Conservation (phyloP, 768 basidiomycete species). For the Strobilomyces dryophilus region DNA sequence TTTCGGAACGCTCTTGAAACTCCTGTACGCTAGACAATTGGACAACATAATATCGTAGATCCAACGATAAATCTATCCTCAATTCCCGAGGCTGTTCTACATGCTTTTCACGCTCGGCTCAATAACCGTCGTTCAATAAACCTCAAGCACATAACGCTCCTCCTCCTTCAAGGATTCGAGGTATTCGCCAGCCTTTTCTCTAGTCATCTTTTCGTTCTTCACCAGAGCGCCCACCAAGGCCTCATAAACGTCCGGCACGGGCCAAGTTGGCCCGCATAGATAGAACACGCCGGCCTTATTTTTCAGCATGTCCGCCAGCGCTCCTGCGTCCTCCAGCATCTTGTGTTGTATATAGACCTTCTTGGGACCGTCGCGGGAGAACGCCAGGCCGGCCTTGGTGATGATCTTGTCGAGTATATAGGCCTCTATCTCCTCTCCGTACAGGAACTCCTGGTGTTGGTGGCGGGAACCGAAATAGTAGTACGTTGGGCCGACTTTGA, state of each 20-base stretch:
- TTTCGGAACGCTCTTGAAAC: neutral
- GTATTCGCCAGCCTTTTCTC: slow-evolving; percentile 68
- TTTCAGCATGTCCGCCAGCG: slow-evolving; percentile 70
- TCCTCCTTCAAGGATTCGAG: slow-evolving; percentile 92
- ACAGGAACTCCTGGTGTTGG: slow-evolving; percentile 93
- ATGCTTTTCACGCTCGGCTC: neutral
- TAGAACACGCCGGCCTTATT: slow-evolving; percentile 84
- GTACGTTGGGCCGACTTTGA: slow-evolving; percentile 85
- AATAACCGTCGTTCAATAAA: slow-evolving; percentile 16
- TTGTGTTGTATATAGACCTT: slow-evolving; percentile 99
- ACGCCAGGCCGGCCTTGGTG: slow-evolving; percentile 89
- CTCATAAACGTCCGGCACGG: slow-evolving; percentile 97
- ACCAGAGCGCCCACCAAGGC: slow-evolving; percentile 81
- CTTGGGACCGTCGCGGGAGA: slow-evolving; percentile 87
- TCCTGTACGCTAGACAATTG: neutral
- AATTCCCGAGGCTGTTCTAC: neutral
- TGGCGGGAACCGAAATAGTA: slow-evolving; percentile 99
- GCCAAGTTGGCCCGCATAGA: slow-evolving; percentile 98
- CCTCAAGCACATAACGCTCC: slow-evolving; percentile 94
- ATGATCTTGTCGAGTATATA: slow-evolving; percentile 83
- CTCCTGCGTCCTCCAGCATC: slow-evolving; percentile 87
- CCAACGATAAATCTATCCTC: neutral
- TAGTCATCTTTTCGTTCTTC: slow-evolving; percentile 62
- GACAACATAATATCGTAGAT: neutral
- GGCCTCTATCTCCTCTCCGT: slow-evolving; percentile 94